These are phyloP conservation scores for Protostelium mycophagum DNA, from an alignment of 78 protist genomes.

Conservation along the genomic window DNA sequence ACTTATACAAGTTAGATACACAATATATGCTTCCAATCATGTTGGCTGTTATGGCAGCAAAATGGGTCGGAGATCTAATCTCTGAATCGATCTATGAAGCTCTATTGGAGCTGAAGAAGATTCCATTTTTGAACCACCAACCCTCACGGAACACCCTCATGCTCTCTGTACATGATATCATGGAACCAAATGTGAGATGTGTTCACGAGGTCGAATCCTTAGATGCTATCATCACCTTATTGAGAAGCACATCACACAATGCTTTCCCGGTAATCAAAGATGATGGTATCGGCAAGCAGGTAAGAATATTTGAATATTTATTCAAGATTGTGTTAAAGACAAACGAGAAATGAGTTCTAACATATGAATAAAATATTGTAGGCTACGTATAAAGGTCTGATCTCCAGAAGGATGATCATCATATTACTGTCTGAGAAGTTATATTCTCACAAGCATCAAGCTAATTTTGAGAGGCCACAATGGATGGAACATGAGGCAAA, in stretches of 20 bases:
- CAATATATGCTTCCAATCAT: constrained; percentile 72
- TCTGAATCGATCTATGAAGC: constrained; percentile 73
- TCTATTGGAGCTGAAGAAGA: constrained; percentile 48
- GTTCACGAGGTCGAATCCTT: constrained; percentile 39
- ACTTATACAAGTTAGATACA: constrained; percentile 15
- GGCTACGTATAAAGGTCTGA: neutral
- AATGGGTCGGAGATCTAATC: constrained; percentile 59
- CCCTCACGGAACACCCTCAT: constrained; percentile 30
- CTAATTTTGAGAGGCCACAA: neutral
- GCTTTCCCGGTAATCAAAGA: neutral
- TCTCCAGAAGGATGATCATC: neutral
- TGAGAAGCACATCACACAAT: constrained; percentile 3
- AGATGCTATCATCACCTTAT: neutral
- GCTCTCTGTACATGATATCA: constrained; percentile 47
- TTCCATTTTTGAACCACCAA: constrained; percentile 76
- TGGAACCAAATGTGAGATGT: constrained; percentile 24
- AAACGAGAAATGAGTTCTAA: neutral
- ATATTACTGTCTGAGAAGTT: neutral
- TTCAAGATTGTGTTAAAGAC: too few species aligned
- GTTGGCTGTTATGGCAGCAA: constrained; percentile 66
- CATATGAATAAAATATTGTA: neutral
- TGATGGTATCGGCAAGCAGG: neutral
- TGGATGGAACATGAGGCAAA: neutral
- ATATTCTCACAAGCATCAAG: neutral
- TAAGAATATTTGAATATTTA: too few species aligned